A percentile compares a stretch with the other conserved stretches of the same genome.
phyloP scores from a whole-genome alignment of 2,329 filamentous ascomycete genomes.

The Rhynchosporium graminicola region DNA sequence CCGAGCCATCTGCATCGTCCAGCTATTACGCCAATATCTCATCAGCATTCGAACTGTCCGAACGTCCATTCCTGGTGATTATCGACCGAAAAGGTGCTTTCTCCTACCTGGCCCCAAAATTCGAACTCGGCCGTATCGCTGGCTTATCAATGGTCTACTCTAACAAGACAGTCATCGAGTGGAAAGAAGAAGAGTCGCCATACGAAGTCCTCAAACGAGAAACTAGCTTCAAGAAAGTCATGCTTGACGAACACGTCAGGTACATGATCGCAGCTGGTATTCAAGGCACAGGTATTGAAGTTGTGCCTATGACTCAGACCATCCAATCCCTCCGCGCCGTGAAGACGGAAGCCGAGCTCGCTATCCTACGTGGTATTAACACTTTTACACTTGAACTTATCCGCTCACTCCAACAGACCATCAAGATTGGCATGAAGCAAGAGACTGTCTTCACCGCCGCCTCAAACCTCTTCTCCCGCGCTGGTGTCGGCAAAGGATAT shows the following conservation, averaged over 20 bases:
- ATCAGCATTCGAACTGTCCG: constrained; percentile 59
- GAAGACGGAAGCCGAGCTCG: constrained; percentile 57
- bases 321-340: constrained; percentile 59
- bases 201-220: constrained; percentile 56
- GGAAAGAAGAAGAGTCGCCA: constrained; percentile 64
- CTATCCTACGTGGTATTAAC: constrained; percentile 60
- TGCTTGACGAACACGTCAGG: constrained; percentile 65
- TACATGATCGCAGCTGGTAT: constrained; percentile 64
- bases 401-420: constrained; percentile 54
- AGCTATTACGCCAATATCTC: constrained; percentile 63
- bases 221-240: constrained; percentile 45
- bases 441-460: constrained; percentile 56
- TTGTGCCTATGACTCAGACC: constrained; percentile 52
- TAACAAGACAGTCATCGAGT: constrained; percentile 55
- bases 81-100: constrained; percentile 53
- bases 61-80: constrained; percentile 63
- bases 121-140: constrained; percentile 59
- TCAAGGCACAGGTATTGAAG: constrained; percentile 51
- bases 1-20: constrained; percentile 65
- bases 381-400: constrained; percentile 62
- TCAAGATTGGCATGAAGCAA: constrained; percentile 56
- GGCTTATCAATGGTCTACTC: constrained; percentile 56
- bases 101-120: constrained; percentile 59
- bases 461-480: constrained; percentile 51
- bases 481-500: constrained; percentile 55